Evolutionary conservation across 116 monocot genomes (phyloP).

Genomic region (Trichopus zeylanicus): DNA sequence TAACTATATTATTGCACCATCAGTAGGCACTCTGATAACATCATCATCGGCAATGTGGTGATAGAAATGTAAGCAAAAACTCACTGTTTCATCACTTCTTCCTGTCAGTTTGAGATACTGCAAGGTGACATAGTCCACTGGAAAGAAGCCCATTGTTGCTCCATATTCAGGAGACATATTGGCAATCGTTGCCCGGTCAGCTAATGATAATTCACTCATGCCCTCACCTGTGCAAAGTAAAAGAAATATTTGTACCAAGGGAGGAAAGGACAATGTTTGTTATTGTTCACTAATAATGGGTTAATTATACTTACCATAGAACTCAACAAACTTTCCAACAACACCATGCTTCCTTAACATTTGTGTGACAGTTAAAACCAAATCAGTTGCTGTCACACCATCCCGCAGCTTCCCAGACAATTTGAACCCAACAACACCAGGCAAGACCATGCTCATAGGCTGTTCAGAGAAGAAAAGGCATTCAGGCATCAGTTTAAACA

Average conservation of each 20-base stretch:
- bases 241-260: neutral
- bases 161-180: slow-evolving; percentile 99
- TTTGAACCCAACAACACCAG: slow-evolving; percentile 84
- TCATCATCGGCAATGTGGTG: no score
- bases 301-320: slow-evolving; percentile 47
- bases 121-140: slow-evolving; percentile 78
- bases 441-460: slow-evolving; percentile 95
- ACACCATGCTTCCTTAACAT: slow-evolving; percentile 94
- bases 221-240: slow-evolving; percentile 45
- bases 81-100: slow-evolving; percentile 82
- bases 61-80: slow-evolving; percentile 4
- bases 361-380: slow-evolving; percentile 85
- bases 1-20: no score
- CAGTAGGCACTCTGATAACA: no score
- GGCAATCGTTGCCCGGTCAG: slow-evolving; percentile 85
- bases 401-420: slow-evolving; percentile 50
- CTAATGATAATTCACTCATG: slow-evolving; percentile 62
- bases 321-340: slow-evolving; percentile 96
- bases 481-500: no score
- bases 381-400: slow-evolving; percentile 87
- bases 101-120: slow-evolving; percentile 80
- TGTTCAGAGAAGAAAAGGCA: slow-evolving; percentile 11
- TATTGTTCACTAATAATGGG: no score
- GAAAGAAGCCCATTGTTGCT: slow-evolving; percentile 98
- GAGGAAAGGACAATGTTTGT: no score